Evolutionary conservation across 345 rosid species (phyloP), one percentile per base, ranked within the genome.

Genomic region (Gossypium bickii): DNA sequence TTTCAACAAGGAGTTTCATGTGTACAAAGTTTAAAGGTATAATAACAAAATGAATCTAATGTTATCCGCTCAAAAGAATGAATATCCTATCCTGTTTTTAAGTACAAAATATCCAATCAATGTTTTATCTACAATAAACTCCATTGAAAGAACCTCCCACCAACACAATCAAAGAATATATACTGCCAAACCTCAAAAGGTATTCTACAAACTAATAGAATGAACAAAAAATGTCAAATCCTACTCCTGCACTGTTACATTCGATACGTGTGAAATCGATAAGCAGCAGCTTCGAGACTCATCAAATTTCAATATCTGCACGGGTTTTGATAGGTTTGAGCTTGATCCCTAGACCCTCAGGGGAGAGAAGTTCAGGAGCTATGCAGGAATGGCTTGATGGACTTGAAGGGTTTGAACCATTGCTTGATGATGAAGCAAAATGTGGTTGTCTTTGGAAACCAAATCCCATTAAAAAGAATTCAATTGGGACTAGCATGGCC

Each of bases 311-410:
- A 24, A 74, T 22, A 62, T 70, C 78, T 20, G 71, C 83, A 0
- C 90, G 84, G 1, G 91, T 89, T 81, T 86, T 89, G 68, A 89
- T 87, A 2, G 89, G 93, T 76, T 89, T 87, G 56, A 89, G 89
- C 84, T 89, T 89, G 74, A 89, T 76, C 11, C 93, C 91, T 56
- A 87, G 75, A 49, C 91, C 82, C 67, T 86, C 89, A 0, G 87
- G 91, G 9, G 93, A 84, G 38, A 89, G 89, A 62, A 87, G 89
- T 69, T 87, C 91, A 0, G 89, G 88, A 2, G 89, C 82, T 69
- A 89, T 86, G 82, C 87, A 74, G 12, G 79, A 73, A 34, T 24
- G 85, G 67, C 82, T 74, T 9, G 78, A 72, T 10, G 90, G 85
- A 72, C 86, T 82, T 47, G 81, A 51, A 55, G 83, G 88, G 58